Conservation (phyloP, 495 filamentous ascomycete species). For the Beverwykella pulmonaria region DNA sequence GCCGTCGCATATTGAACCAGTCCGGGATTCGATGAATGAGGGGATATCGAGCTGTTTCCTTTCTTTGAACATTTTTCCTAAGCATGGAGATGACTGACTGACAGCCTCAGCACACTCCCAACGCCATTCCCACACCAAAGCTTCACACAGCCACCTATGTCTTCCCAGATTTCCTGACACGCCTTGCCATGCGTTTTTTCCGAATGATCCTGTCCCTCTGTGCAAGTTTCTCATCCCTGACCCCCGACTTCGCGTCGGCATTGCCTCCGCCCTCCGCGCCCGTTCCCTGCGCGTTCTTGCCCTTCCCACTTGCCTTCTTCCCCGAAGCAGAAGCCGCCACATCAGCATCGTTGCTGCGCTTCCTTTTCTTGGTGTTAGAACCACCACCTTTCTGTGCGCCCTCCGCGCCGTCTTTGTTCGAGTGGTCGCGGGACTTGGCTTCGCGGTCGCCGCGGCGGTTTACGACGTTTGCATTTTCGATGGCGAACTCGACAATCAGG, state of each 20-base stretch:
- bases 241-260: constrained; percentile 5
- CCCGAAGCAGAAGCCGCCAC: neutral
- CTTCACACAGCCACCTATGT: too few species aligned
- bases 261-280: constrained; percentile 27
- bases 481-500: constrained; percentile 94
- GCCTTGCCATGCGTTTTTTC: constrained; percentile 66
- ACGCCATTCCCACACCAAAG: neutral
- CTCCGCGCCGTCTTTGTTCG: constrained; percentile 15
- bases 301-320: constrained; percentile 33
- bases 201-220: constrained; percentile 68
- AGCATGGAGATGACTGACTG: neutral
- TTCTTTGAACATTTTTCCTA: neutral
- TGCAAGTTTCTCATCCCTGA: constrained; percentile 55
- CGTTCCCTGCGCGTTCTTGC: constrained; percentile 43
- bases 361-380: neutral
- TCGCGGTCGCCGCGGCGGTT: constrained; percentile 72
- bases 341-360: constrained; percentile 3
- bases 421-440: constrained; percentile 56
- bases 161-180: constrained; percentile 48
- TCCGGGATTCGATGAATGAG: too few species aligned
- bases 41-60: neutral
- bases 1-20: too few species aligned
- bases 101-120: neutral
- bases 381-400: neutral
- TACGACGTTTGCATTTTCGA: constrained; percentile 96